Base-by-base conservation (phyloP, 1,284 basidiomycete species). In the Coniophora puteana region DNA sequence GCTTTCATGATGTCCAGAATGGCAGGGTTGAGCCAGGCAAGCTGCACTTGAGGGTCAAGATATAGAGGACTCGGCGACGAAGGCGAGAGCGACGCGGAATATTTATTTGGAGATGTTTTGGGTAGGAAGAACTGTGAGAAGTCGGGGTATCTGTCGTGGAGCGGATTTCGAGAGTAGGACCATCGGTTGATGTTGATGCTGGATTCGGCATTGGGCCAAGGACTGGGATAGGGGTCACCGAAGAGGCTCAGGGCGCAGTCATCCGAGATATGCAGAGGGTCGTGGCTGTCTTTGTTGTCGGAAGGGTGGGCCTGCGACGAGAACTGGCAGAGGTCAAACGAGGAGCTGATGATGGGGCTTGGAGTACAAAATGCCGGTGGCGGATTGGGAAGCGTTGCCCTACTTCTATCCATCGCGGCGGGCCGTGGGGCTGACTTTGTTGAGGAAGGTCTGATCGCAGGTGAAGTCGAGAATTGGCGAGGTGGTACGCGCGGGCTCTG, bases 51-150 rank as follows among this genome's bases (percentile, higher is more conserved):
- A 27, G 26, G n/a, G n/a, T 10, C 26, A 27, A n/a, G n/a, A n/a
- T 27, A 27, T 10, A 27, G n/a, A 27, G n/a, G 10, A 10, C 10
- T n/a, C 10, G 26, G n/a, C 10, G 26, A 10, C 26, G 26, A 27
- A 10, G 26, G n/a, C n/a, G n/a, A 10, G 26, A n/a, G 21, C 7
- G 12, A 17, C 17, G n/a, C 25, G 29, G 34, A 39, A 44, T 45
- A 25, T 49, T 8, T 50, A 40, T 31, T 46, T 27, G 26, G 26
- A 27, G 26, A 34, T 20, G 30, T 47, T 8, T 16, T 35, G 1
- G 57, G 50, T 7, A 25, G 47, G 40, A 59, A 59, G 39, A 63
- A 63, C 16, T 58, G 56, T 32, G 57, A 62, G 31, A 59, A 59
- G 39, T 59, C 59, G 17, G 57, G 61, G 31, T 59, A 63, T 33